Evolutionary conservation across 2,329 filamentous ascomycete species (phyloP).

Genomic region (Hortaea sp.): DNA sequence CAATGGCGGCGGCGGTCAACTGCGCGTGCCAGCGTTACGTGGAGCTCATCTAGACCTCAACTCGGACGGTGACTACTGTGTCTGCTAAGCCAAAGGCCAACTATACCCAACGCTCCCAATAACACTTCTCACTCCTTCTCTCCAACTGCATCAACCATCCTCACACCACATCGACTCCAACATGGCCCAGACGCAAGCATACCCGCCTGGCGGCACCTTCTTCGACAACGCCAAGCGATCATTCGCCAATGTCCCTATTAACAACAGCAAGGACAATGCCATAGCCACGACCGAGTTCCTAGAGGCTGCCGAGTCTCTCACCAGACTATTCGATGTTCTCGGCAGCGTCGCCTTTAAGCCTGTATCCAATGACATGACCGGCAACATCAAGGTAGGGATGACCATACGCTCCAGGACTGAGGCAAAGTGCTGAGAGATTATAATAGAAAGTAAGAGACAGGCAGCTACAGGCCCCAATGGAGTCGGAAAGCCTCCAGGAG

Average conservation of each 20-base stretch:
- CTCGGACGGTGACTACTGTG: too few relatives aligned
- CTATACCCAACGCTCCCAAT: too few relatives aligned
- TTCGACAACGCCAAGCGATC: constrained; percentile 76
- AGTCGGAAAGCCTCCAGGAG: constrained; percentile 76
- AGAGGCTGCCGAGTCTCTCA: constrained; percentile 78
- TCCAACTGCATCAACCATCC: too few relatives aligned
- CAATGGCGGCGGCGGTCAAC: too few relatives aligned
- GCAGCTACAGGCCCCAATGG: constrained; percentile 63
- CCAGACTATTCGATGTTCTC: constrained; percentile 66
- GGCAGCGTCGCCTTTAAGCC: constrained; percentile 69
- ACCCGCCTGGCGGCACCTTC: constrained; percentile 62
- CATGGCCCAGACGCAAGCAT: constrained; percentile 10
- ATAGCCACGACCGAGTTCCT: constrained; percentile 81
- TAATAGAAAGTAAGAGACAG: constrained; percentile 77
- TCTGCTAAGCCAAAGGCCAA: too few relatives aligned
- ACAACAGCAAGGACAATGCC: constrained; percentile 62
- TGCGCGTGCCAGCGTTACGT: too few relatives aligned
- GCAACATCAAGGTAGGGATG: constrained; percentile 70
- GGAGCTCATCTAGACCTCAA: too few relatives aligned
- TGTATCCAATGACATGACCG: constrained; percentile 82
- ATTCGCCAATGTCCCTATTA: constrained; percentile 73
- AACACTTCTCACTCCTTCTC: too few relatives aligned
- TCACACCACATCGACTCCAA: too few relatives aligned
- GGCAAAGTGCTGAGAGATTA: not conserved
- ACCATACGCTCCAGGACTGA: not conserved